Base-by-base conservation (phyloP, 495 filamentous ascomycete genomes). In the Pyrenula aspistea region DNA sequence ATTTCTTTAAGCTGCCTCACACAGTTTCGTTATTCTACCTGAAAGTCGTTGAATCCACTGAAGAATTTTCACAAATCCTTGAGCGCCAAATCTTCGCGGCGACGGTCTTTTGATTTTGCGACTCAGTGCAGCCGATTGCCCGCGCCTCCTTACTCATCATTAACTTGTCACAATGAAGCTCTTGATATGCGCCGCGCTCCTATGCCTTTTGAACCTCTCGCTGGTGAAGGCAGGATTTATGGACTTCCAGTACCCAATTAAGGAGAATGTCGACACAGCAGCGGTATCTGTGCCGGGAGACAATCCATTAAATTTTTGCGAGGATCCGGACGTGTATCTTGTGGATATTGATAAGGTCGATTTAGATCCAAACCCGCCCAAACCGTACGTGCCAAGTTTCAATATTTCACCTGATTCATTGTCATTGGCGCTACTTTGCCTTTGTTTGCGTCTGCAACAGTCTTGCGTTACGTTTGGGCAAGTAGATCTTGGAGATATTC, bases 321-420 rank as follows among this genome's bases (percentile, higher is more conserved):
- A 77, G 22, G 63, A 76, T 22, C 81, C 88, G 2, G 68, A 73
- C 22, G 68, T 71, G 23, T 70, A 89, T 61, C 75, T 86, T 53
- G 75, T 96, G 59, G 63, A 77, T 10, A 90, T 99, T 57, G 73
- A 95, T 36, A 77, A 81, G 25, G 89, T 99, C 22, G 78, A 95
- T 62, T 63, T 99, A 58, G 59, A 68, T 11, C 93, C 93, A 3
- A 97, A 99, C 67, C 93, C 93, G 21, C 93, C 93, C 22, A 57
- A 78, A 63, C 71, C 90, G 93, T 97, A 84, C 55, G 91, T 83
- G 22, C n/a, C n/a, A n/a, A n/a, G n/a, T n/a, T n/a, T n/a, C n/a
- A n/a, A n/a, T n/a, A n/a, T n/a, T n/a, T n/a, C n/a, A n/a, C n/a
- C n/a, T n/a, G n/a, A n/a, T n/a, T n/a, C n/a, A n/a, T n/a, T n/a